Conservation (phyloP, 192 early-diverging fungal species). For the Dissophora globulifera region DNA sequence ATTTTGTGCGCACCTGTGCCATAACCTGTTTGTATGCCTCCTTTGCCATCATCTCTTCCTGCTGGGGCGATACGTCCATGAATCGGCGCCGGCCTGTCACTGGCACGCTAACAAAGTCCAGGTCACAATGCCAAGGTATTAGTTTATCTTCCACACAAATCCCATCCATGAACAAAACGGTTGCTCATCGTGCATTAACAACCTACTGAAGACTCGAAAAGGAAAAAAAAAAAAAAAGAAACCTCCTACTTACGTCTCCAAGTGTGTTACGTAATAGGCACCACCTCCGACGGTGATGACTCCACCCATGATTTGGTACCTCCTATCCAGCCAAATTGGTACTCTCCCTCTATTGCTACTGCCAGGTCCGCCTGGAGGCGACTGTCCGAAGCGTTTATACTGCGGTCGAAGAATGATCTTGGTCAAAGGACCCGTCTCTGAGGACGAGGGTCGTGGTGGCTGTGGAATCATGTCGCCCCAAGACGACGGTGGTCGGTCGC, state of each 20-base stretch:
- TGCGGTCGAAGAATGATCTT: slow-evolving; percentile 19
- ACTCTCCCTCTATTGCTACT: slow-evolving; percentile 1
- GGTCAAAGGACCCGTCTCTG: slow-evolving; percentile 1
- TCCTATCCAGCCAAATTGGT: slow-evolving; percentile 25
- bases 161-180: no score
- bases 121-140: no score
- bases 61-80: slow-evolving; percentile 67
- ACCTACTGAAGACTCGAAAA: no score
- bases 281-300: slow-evolving; percentile 51
- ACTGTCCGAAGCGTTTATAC: slow-evolving; percentile 49
- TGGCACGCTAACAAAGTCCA: slow-evolving; percentile 73
- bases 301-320: slow-evolving; percentile 29
- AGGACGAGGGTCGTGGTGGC: slow-evolving; percentile 4
- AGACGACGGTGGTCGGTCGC: slow-evolving; percentile 15
- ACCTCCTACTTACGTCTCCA: slow-evolving; percentile 62
- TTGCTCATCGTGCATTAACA: no score
- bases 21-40: slow-evolving; percentile 80
- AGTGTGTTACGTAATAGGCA: slow-evolving; percentile 73
- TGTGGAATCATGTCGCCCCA: slow-evolving; percentile 45
- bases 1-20: slow-evolving; percentile 57
- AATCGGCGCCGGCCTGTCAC: slow-evolving; percentile 74
- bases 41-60: slow-evolving; percentile 73
- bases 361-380: not conserved
- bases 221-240: no score
- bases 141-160: no score